Percentiles rank a stretch among this genome's conserved stretches.
Evolutionary conservation across 768 basidiomycete species (phyloP).

Genomic region (Tulasnella sp.): DNA sequence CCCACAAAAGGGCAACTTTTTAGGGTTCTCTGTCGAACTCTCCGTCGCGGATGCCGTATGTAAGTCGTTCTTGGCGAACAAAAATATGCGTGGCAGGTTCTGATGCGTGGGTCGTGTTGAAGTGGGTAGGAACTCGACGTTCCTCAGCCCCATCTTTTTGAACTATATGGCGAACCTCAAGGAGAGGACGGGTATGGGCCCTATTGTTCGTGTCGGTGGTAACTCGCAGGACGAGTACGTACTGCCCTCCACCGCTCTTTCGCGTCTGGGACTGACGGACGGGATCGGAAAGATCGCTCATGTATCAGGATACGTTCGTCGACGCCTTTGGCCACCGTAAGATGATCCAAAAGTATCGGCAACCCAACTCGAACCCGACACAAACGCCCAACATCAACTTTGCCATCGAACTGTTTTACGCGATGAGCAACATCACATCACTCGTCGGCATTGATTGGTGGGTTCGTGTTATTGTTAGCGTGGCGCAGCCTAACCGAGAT

Average conservation of each 20-base stretch:
- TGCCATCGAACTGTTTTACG: slow-evolving; percentile 52
- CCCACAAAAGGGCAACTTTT: slow-evolving; percentile 37
- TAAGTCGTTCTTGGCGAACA: slow-evolving; percentile 24
- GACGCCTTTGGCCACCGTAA: slow-evolving; percentile 25
- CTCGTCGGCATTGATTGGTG: slow-evolving; percentile 54
- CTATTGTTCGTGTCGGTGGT: slow-evolving; percentile 36
- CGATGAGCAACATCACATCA: slow-evolving; percentile 46
- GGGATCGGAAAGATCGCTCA: background rate
- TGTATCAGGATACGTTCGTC: background rate
- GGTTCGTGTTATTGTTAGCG: background rate
- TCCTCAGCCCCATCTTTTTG: slow-evolving; percentile 33
- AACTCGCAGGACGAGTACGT: slow-evolving; percentile 36
- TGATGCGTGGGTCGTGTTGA: too few species aligned
- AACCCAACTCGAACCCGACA: slow-evolving; percentile 27
- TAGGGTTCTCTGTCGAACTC: slow-evolving; percentile 54
- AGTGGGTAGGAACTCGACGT: slow-evolving; percentile 20
- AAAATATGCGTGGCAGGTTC: too few species aligned
- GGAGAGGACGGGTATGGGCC: slow-evolving; percentile 31
- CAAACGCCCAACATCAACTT: slow-evolving; percentile 55
- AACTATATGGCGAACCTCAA: slow-evolving; percentile 37
- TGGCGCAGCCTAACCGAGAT: too few species aligned
- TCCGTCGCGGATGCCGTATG: slow-evolving; percentile 43
- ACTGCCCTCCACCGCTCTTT: slow-evolving; percentile 23
- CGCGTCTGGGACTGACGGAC: slow-evolving; percentile 9
- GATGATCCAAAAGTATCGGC: slow-evolving; percentile 28